Base-by-base conservation (phyloP, 257 asterid genomes). In the Knoxia roxburghii region DNA sequence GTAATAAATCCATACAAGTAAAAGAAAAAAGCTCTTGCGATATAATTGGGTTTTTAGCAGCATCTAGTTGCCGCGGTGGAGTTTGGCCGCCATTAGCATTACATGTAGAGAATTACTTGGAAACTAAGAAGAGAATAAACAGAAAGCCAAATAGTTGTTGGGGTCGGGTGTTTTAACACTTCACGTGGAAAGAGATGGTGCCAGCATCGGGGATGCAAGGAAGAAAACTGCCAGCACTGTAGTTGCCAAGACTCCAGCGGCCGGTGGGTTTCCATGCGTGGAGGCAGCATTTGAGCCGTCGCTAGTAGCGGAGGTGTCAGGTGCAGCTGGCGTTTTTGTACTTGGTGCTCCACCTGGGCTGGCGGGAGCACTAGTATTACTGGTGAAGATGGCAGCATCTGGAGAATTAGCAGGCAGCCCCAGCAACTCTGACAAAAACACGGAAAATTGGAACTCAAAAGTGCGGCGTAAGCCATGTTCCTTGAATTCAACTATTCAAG, bases 371-470 rank as follows among this genome's bases (percentile, higher is more conserved):
- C 77, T 15, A 15, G 41, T 30, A 5, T 48, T 7, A 76, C 79
- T 87, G 66, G 76, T 68, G 85, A 89, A 91, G 70, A 89, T 81
- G 2, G 88, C 88, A 5, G 85, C 85, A 30, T 89, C 98, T 0
- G 96, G 79, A 4, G 98, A 92, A 66, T 81, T 85, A 0, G 92
- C 78, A 66, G 92, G 72, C 62, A 89, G 70, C 68, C 85, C 69
- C 50, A 92, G 81, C 39, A 92, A 81, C 79, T 73, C 98, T 89
- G 83, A n/a, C 63, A 71, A 75, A 54, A n/a, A 33, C 11, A 40
- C 41, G 9, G 9, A 3, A 37, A 37, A 37, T 37, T n/a, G n/a
- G n/a, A n/a, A n/a, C n/a, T 33, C 10, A 13, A 40, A 61, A 68
- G n/a, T 23, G 4, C 30, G 45, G 15, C 49, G 49, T 5, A 43